phyloP scores from a whole-genome alignment of 2,329 filamentous ascomycete species.

The Ophiostoma montium region DNA sequence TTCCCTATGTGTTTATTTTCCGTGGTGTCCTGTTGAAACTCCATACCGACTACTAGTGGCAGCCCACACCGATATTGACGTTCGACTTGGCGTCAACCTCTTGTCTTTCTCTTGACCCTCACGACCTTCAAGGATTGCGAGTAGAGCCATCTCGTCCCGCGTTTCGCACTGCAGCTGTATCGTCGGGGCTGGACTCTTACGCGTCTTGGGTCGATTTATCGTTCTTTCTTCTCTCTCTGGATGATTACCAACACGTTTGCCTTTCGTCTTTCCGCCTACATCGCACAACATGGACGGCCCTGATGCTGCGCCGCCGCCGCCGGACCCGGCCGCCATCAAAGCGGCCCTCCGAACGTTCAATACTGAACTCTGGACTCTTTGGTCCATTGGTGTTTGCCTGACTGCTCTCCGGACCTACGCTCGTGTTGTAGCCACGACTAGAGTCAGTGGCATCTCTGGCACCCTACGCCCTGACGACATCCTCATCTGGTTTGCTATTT shows the following conservation, averaged over 20 bases:
- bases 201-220: background rate
- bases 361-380: conserved; percentile 23
- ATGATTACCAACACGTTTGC: background rate
- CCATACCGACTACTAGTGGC: background rate
- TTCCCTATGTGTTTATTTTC: background rate
- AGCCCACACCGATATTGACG: background rate
- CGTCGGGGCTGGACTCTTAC: background rate
- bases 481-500: conserved; percentile 25
- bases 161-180: background rate
- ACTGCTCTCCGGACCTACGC: conserved; percentile 24
- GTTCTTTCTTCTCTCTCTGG: background rate
- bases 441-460: conserved; percentile 15
- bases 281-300: background rate
- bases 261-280: background rate
- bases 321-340: conserved; percentile 14
- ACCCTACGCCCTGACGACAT: conserved; percentile 23
- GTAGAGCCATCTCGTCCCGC: background rate
- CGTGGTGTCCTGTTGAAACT: background rate
- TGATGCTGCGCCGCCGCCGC: conserved; percentile 12
- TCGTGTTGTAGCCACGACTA: conserved; percentile 18
- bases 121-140: background rate
- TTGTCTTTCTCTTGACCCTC: background rate
- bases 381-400: conserved; percentile 20
- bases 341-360: conserved; percentile 18
- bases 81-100: background rate